phyloP scores from a whole-genome alignment of 1,139 yeast genomes.

The Arxiozyma heterogenica region DNA sequence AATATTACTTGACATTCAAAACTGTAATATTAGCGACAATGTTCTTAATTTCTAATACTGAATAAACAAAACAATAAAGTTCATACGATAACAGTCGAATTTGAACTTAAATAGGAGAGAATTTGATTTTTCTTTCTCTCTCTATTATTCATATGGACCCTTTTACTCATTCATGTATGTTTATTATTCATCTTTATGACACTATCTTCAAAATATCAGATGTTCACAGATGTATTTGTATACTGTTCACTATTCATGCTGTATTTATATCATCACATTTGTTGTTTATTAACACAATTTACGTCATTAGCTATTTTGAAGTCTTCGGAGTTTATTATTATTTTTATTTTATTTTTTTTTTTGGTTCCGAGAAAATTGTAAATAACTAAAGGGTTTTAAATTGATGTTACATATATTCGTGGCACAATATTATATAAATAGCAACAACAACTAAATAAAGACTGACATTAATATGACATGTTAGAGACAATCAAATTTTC shows the following conservation, averaged over 20 bases:
- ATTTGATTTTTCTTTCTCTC: no score
- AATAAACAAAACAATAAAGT: no score
- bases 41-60: no score
- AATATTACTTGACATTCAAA: not conserved
- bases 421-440: no score
- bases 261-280: not conserved
- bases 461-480: not conserved
- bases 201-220: not conserved
- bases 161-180: not conserved
- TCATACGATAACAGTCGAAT: no score
- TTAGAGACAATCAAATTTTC: not conserved
- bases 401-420: not conserved
- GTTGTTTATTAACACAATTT: not conserved
- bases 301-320: not conserved
- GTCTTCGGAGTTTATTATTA: not conserved
- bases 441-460: not conserved
- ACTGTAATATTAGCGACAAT: not conserved
- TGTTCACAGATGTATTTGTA: not conserved
- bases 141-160: not conserved
- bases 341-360: no score
- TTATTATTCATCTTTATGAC: not conserved
- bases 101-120: no score
- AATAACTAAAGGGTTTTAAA: not conserved
- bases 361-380: not conserved
- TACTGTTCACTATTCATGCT: not conserved